phyloP scores from a whole-genome alignment of 257 asterid genomes.

The Solanum sejunctum region DNA sequence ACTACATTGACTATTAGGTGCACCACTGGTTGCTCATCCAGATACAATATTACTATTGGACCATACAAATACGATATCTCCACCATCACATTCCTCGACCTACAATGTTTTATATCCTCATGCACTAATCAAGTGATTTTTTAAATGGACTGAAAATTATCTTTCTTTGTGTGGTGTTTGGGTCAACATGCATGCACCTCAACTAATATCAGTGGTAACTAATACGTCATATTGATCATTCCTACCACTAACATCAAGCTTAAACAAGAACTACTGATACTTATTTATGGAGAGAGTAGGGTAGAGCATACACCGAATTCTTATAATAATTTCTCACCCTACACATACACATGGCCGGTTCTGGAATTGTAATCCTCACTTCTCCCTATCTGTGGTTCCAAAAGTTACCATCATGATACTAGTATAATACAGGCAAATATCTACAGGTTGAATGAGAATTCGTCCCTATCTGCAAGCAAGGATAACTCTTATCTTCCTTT shows the following conservation, averaged over 20 bases:
- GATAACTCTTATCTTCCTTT: neutral
- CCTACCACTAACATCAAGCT: neutral
- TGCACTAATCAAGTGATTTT: neutral
- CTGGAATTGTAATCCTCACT: neutral
- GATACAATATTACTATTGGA: neutral
- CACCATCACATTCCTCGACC: neutral
- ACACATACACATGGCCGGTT: neutral
- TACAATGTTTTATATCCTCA: neutral
- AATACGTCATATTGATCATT: neutral
- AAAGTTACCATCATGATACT: neutral
- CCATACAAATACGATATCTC: neutral
- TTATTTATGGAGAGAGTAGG: neutral
- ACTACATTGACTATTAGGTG: neutral
- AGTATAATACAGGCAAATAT: neutral
- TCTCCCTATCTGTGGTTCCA: neutral
- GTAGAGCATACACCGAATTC: neutral
- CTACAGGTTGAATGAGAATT: neutral
- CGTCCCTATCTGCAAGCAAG: neutral
- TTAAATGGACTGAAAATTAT: neutral
- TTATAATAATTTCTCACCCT: neutral
- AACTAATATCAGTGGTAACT: neutral
- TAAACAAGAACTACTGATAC: neutral
- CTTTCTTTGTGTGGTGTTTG: neutral
- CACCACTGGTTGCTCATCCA: neutral
- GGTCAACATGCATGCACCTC: neutral